Percentiles rank a stretch among this genome's conserved stretches.
phyloP scores from a whole-genome alignment of 176 grass and related monocot genomes.

The Zea mays region Zm-B73-REFERENCE-NAM-5.0 NC_050099.1:25450501-25451000 shows the following conservation, averaged over 20 bases:
- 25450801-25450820: too few species aligned
- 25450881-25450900: too few species aligned
- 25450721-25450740: background rate
- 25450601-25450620: background rate
- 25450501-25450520: background rate
- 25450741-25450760: too few species aligned
- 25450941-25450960: background rate
- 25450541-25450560: too few species aligned
- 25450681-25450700: background rate
- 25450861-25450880: too few species aligned
- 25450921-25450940: too few species aligned
- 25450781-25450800: too few species aligned
- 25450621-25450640: background rate
- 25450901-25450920: too few species aligned
- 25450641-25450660: background rate
- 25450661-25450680: background rate
- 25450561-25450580: background rate
- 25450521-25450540: background rate
- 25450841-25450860: too few species aligned
- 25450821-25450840: too few species aligned
- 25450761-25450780: too few species aligned
- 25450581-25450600: background rate
- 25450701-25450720: background rate
- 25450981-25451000: background rate
- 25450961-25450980: background rate